Evolutionary conservation across 805 yeast genomes (phyloP).

Genomic region (Yarrowia bubula): DNA sequence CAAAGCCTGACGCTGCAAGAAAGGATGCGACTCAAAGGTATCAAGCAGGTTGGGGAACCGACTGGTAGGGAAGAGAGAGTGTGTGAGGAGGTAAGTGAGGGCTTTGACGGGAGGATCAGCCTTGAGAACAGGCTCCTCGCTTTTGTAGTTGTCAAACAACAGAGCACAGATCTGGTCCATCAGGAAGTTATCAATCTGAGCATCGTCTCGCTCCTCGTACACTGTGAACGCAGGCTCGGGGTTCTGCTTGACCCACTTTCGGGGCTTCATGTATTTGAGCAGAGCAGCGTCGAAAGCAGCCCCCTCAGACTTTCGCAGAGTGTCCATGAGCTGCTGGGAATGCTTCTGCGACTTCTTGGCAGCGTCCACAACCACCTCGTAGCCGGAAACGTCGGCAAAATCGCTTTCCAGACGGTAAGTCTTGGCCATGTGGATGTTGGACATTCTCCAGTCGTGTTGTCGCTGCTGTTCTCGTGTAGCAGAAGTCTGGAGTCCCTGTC

Average conservation of each 20-base stretch:
- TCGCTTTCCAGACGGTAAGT: conserved; percentile 3
- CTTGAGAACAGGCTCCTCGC: conserved; percentile 8
- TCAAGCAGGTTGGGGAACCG: conserved; percentile 56
- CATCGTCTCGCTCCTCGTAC: conserved; percentile 24
- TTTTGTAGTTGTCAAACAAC: conserved; percentile 7
- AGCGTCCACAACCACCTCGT: conserved; percentile 7
- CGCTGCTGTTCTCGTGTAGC: conserved; percentile 17
- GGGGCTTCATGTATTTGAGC: conserved; percentile 15
- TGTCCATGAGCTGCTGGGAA: neutral
- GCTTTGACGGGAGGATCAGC: conserved; percentile 51
- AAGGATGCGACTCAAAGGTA: conserved; percentile 53
- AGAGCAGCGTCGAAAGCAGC: conserved; percentile 19
- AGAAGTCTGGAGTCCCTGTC: conserved; percentile 15
- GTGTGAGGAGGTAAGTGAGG: conserved; percentile 73
- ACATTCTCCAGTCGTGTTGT: conserved; percentile 25
- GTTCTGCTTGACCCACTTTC: conserved; percentile 2
- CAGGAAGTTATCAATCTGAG: conserved; percentile 17
- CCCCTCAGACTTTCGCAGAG: neutral
- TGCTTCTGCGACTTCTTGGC: conserved; percentile 3
- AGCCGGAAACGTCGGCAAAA: conserved; percentile 1
- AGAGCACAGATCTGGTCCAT: conserved; percentile 21
- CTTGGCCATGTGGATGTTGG: conserved; percentile 17
- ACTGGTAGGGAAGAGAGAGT: conserved; percentile 75
- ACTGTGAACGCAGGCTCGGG: conserved; percentile 18
- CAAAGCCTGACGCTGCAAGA: conserved; percentile 76